These are phyloP conservation scores for Mortierella hygrophila DNA, from an alignment of 192 early-diverging fungal species.

Conservation along the genomic window DNA sequence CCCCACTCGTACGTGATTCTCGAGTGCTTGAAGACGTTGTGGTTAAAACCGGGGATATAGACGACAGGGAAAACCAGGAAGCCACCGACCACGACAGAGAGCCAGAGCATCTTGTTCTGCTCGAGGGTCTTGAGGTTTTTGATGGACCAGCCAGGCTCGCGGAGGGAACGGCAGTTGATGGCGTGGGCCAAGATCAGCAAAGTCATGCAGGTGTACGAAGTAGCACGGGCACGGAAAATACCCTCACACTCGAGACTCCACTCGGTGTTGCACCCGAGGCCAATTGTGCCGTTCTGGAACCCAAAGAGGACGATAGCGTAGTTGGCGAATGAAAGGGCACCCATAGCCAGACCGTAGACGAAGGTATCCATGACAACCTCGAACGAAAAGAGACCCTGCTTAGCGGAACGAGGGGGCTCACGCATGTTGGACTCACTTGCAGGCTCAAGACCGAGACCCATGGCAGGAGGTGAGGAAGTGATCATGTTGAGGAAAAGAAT, in stretches of 20 bases:
- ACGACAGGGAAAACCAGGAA: constrained; percentile 50
- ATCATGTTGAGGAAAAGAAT: constrained; percentile 87
- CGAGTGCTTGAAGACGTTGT: constrained; percentile 41
- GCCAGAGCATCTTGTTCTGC: constrained; percentile 52
- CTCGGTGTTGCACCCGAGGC: constrained; percentile 65
- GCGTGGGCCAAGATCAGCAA: constrained; percentile 78
- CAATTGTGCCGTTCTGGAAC: constrained; percentile 70
- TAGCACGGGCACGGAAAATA: constrained; percentile 78
- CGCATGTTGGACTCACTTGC: constrained; percentile 74
- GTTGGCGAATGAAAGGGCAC: constrained; percentile 69
- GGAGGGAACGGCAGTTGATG: constrained; percentile 79
- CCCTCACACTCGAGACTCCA: constrained; percentile 58
- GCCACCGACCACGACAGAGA: constrained; percentile 63
- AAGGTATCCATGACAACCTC: constrained; percentile 74
- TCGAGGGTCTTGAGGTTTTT: constrained; percentile 20
- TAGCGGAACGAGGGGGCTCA: constrained; percentile 72
- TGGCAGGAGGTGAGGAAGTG: constrained; percentile 82
- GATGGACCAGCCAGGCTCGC: constrained; percentile 69
- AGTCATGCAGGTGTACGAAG: constrained; percentile 78
- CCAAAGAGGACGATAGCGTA: constrained; percentile 74
- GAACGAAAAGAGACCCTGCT: constrained; percentile 75
- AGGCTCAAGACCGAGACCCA: constrained; percentile 82
- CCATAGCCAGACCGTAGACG: constrained; percentile 76
- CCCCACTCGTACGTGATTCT: constrained; percentile 28
- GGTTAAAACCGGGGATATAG: constrained; percentile 41